Base-by-base conservation (phyloP, 805 yeast species). In the Saturnispora saitoi region DNA sequence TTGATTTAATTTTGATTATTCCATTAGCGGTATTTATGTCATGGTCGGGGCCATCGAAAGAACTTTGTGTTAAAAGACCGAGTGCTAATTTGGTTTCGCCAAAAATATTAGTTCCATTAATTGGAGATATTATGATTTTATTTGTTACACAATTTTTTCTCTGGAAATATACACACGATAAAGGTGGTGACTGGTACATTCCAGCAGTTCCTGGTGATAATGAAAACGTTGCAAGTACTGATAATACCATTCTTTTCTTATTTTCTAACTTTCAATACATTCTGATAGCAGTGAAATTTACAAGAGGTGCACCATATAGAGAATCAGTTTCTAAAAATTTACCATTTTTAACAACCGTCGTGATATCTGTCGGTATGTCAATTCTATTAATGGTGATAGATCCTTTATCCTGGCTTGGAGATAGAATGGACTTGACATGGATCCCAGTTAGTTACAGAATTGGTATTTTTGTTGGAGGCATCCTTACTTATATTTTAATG, bases 11-110 rank as follows among this genome's bases (percentile, higher is more conserved):
- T 53, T 70, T 93, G 62, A 93, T 93, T 57, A 76, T 93, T 49
- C 99, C 99, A 10, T 77, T 93, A 60, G 99, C 99, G 0, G 81
- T 93, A 5, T 89, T 90, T 67, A 86, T 93, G 99, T 90, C 97
- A 4, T 93, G 99, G 98, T 83, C 97, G 1, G 79, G 81, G 57
- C 95, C 99, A 0, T 82, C 71, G 59, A 67, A 67, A 2, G 58
- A 52, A 20, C 69, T 93, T 29, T 77, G 78, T 11, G 65, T 69
- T 32, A 90, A 89, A 60, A 75, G 95, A 45, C 99, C 99, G 5
- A 86, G 95, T 0, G 97, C 99, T 0, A 91, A 93, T 64, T 70
- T 93, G 51, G 93, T 93, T 1, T 85, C 96, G 0, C 84, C 91
- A 41, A 90, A 90, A 63, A 83, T 93, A 36, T 71, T 95, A 55